These are phyloP conservation scores for Salvia splendens DNA, from an alignment of 257 asterid genomes.

Conservation along the genomic window DNA sequence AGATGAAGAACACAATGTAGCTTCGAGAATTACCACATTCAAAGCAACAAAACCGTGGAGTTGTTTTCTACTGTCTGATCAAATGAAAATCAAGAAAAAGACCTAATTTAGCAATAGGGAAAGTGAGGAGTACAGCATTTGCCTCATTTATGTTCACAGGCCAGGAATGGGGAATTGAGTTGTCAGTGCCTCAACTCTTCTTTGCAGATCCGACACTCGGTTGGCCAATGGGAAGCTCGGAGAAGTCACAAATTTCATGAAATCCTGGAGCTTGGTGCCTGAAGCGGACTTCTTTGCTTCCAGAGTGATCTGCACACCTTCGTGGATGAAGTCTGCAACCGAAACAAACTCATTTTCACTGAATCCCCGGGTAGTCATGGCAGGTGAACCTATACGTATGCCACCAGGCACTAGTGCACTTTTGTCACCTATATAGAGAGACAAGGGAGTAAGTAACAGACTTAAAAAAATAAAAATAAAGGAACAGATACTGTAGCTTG, in stretches of 20 bases:
- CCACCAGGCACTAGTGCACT: slow-evolving; percentile 96
- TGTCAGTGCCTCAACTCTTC: slow-evolving; percentile 73
- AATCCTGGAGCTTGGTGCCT: slow-evolving; percentile 85
- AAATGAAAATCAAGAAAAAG: background rate
- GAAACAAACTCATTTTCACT: slow-evolving; percentile 60
- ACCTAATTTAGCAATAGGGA: background rate
- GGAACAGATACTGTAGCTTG: background rate
- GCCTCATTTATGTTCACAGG: slow-evolving; percentile 38
- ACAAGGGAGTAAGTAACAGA: slow-evolving; percentile 5
- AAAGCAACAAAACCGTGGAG: background rate
- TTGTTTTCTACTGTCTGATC: background rate
- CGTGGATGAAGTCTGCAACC: slow-evolving; percentile 82
- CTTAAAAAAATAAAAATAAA: too few species aligned
- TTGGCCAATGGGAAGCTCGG: slow-evolving; percentile 64
- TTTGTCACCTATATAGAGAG: slow-evolving; percentile 64
- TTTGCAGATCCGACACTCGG: slow-evolving; percentile 54
- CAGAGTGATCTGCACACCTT: slow-evolving; percentile 76
- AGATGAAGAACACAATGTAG: background rate
- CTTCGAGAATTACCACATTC: background rate
- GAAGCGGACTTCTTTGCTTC: slow-evolving; percentile 73
- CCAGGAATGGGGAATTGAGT: slow-evolving; percentile 86
- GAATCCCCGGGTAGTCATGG: slow-evolving; percentile 93
- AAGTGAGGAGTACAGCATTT: too few species aligned
- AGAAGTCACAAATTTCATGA: slow-evolving; percentile 62
- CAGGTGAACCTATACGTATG: slow-evolving; percentile 90